These are phyloP conservation scores for Austroboletus festivus DNA, from an alignment of 768 basidiomycete genomes.

Conservation along the genomic window DNA sequence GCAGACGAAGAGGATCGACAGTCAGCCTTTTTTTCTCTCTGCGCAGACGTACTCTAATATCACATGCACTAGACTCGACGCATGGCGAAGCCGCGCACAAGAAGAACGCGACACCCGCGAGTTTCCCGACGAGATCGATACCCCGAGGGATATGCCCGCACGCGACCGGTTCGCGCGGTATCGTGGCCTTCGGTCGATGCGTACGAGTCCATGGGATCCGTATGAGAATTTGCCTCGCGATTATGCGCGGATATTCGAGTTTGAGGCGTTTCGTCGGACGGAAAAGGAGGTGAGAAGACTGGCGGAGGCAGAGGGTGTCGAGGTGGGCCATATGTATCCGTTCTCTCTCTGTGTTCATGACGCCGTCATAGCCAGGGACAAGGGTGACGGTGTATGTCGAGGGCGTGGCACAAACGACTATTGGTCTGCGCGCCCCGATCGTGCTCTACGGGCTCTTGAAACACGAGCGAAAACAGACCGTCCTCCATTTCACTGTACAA, in stretches of 20 bases:
- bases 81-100: conserved; percentile 65
- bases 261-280: conserved; percentile 90
- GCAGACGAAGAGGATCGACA: conserved; percentile 83
- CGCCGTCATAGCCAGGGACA: conserved; percentile 60
- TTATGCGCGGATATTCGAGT: conserved; percentile 94
- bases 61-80: conserved; percentile 66
- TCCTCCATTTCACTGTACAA: conserved; percentile 89
- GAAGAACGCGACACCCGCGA: conserved; percentile 78
- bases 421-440: conserved; percentile 44
- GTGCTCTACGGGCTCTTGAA: conserved; percentile 80
- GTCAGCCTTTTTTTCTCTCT: conserved; percentile 42
- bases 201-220: conserved; percentile 97
- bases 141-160: conserved; percentile 81
- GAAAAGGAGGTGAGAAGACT: conserved; percentile 65
- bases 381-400: conserved; percentile 76
- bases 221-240: conserved; percentile 94
- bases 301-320: conserved; percentile 66
- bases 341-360: too few species aligned
- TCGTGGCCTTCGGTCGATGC: conserved; percentile 85
- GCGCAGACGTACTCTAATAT: neutral
- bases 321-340: conserved; percentile 45
- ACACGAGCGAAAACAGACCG: conserved; percentile 95
- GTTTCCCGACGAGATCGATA: conserved; percentile 98
- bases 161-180: conserved; percentile 85
- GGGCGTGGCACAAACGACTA: conserved; percentile 66